A percentile compares a stretch with the other conserved stretches of the same genome.
phyloP scores from a whole-genome alignment of 495 filamentous ascomycete species.

The Cetradonia linearis region DNA sequence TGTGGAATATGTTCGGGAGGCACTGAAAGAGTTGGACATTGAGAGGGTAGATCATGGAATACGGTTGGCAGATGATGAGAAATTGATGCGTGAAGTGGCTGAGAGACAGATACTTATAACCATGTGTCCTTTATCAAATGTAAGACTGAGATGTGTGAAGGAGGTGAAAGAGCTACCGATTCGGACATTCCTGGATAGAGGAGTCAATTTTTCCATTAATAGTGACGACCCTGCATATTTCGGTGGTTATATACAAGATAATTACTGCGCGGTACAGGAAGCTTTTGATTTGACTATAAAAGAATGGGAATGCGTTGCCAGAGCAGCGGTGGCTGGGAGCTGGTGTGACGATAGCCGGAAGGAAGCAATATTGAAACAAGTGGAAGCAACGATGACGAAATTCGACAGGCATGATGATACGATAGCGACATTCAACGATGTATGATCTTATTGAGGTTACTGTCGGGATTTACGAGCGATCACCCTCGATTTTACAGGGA shows the following conservation, averaged over 20 bases:
- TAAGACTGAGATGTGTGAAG: conserved; percentile 49
- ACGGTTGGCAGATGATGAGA: conserved; percentile 49
- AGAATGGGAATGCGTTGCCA: conserved; percentile 57
- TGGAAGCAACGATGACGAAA: conserved; percentile 27
- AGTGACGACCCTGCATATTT: conserved; percentile 78
- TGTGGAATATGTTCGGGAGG: conserved; percentile 51
- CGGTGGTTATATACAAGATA: conserved; percentile 65
- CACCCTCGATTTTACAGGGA: no score
- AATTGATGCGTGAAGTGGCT: conserved; percentile 49
- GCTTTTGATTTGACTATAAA: conserved; percentile 48
- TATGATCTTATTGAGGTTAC: not conserved
- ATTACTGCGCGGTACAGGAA: conserved; percentile 67
- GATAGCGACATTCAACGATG: not conserved
- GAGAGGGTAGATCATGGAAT: conserved; percentile 67
- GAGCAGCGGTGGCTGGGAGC: conserved; percentile 52
- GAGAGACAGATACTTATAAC: conserved; percentile 49
- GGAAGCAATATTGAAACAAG: conserved; percentile 29
- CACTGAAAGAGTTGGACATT: conserved; percentile 47
- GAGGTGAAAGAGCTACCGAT: conserved; percentile 52
- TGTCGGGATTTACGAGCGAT: not conserved
- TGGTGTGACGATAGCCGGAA: conserved; percentile 42
- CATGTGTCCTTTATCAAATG: conserved; percentile 66
- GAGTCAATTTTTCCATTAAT: conserved; percentile 59
- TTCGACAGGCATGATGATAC: conserved; percentile 1
- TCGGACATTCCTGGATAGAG: conserved; percentile 51